Evolutionary conservation across 768 basidiomycete species (phyloP).

Genomic region (Leccinum longicurvipes): DNA sequence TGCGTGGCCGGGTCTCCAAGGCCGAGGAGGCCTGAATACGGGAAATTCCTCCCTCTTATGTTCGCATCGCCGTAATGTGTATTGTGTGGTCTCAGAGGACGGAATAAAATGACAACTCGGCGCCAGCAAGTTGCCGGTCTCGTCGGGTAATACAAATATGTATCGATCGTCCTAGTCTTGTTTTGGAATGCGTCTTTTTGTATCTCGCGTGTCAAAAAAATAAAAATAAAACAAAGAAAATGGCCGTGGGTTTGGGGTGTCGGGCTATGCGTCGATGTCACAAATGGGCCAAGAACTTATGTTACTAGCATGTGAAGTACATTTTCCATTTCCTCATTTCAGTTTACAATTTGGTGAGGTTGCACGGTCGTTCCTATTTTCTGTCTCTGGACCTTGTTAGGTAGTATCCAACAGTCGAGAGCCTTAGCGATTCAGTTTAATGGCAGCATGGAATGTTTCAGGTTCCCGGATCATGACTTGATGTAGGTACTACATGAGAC

Average conservation of each 20-base stretch:
- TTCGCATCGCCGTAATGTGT: too few relatives aligned
- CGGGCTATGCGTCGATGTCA: too few relatives aligned
- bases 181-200: background rate
- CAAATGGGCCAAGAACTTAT: too few relatives aligned
- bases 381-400: background rate
- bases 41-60: too few relatives aligned
- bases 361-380: background rate
- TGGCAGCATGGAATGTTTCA: background rate
- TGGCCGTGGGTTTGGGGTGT: background rate
- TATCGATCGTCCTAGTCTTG: background rate
- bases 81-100: too few relatives aligned
- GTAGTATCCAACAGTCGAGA: background rate
- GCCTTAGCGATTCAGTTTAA: background rate
- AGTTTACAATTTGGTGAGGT: too few relatives aligned
- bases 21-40: too few relatives aligned
- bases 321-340: too few relatives aligned
- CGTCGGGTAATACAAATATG: too few relatives aligned
- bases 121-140: background rate
- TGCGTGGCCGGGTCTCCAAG: too few relatives aligned
- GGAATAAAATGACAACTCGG: too few relatives aligned
- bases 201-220: too few relatives aligned
- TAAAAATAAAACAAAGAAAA: background rate
- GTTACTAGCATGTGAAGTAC: background rate
- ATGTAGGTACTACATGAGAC: background rate
- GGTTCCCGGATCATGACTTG: background rate